Base-by-base conservation (phyloP, 805 yeast species). In the Candida ovalis region DNA sequence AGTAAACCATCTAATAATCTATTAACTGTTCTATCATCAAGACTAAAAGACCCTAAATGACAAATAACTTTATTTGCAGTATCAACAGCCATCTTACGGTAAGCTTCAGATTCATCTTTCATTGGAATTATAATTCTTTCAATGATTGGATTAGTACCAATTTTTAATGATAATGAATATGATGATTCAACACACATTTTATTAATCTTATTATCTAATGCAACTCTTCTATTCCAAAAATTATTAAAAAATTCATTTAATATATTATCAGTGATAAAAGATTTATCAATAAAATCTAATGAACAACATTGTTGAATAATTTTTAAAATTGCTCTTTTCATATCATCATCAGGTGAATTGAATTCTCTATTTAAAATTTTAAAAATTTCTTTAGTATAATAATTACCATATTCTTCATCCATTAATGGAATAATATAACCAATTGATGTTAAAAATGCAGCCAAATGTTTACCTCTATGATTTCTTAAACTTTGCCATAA, bases 151-250 rank as follows among this genome's bases (percentile, higher is more conserved):
- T 81, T 66, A 19, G 79, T 78, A 8, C 96, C 96, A 28, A 85
- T 78, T 56, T 81, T 84, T 41, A 75, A 70, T 1, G 96, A 80
- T 15, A 94, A 60, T 2, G 76, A 76, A 17, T 77, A 76, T 0
- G 96, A 83, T 0, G 97, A 82, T 33, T 84, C 88, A 1, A 84
- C 77, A 28, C 90, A 92, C 45, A 81, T 68, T 43, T 74, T 74
- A 30, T 76, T 74, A 8, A 81, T 62, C 44, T 82, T 78, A 2
- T 68, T 61, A 60, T 86, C 94, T 42, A 86, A 63, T 0, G 97
- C 96, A 47, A 80, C 70, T 59, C 97, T 73, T 59, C 97, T 75
- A 39, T 77, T 82, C 97, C 97, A 92, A 61, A 88, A 91, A 48
- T 72, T 67, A 51, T 74, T 72, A 61, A 90, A 80, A 53, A 89